Conservation (phyloP, 2,329 filamentous ascomycete species). For the Monosporascus ibericus region DNA sequence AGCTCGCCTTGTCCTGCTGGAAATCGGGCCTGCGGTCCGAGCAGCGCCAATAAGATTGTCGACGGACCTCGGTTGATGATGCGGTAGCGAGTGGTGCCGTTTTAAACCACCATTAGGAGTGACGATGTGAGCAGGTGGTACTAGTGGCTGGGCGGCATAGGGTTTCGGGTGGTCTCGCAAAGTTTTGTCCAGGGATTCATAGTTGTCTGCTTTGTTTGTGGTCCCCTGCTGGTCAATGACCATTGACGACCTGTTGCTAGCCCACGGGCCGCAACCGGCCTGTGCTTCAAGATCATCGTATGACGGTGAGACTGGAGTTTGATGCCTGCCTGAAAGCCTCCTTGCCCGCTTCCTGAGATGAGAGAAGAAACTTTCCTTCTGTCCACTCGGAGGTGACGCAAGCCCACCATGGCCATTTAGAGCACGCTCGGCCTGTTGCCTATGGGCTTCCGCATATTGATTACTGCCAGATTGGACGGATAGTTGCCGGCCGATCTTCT, state of each 20-base stretch:
- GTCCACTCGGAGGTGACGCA: slow-evolving; percentile 68
- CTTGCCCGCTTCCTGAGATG: slow-evolving; percentile 90
- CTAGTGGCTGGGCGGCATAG: slow-evolving; percentile 38
- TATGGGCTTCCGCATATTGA: slow-evolving; percentile 83
- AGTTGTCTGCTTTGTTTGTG: slow-evolving; percentile 47
- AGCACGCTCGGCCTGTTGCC: slow-evolving; percentile 85
- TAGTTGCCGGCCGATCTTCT: slow-evolving; percentile 92
- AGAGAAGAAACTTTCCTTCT: slow-evolving; percentile 97
- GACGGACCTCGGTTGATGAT: slow-evolving; percentile 56
- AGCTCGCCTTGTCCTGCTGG: slow-evolving; percentile 73
- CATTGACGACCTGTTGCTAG: slow-evolving; percentile 78
- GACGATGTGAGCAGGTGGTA: slow-evolving; percentile 48
- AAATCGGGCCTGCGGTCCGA: slow-evolving; percentile 55
- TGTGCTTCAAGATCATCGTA: slow-evolving; percentile 90
- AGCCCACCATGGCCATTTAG: slow-evolving; percentile 75
- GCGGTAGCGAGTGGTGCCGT: slow-evolving; percentile 59
- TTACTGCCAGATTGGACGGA: slow-evolving; percentile 90
- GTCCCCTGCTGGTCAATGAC: slow-evolving; percentile 56
- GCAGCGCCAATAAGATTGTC: slow-evolving; percentile 56
- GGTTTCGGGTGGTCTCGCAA: slow-evolving; percentile 47
- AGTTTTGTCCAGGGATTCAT: slow-evolving; percentile 56
- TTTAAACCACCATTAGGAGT: slow-evolving; percentile 50
- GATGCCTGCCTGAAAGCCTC: slow-evolving; percentile 85
- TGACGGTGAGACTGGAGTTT: slow-evolving; percentile 69
- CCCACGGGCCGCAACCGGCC: slow-evolving; percentile 85